A percentile compares a stretch with the other conserved stretches of the same genome.
Evolutionary conservation across 1,284 basidiomycete species (phyloP).

Genomic region (Pseudozyma sp.): DNA sequence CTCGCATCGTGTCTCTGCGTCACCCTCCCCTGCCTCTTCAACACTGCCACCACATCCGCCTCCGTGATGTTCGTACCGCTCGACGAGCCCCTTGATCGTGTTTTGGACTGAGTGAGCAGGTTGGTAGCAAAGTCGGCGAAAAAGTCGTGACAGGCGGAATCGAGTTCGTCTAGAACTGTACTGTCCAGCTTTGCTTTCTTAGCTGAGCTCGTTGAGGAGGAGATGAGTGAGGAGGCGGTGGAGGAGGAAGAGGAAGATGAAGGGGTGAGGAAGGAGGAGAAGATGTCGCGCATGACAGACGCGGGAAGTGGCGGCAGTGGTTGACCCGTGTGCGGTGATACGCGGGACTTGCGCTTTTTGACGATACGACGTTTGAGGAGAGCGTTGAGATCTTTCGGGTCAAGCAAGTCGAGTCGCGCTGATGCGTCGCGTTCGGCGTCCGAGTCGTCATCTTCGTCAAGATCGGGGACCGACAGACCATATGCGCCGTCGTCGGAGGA

Average conservation of each 20-base stretch:
- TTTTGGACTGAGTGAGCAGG: slow-evolving; percentile 24
- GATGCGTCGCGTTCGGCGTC: slow-evolving; percentile 20
- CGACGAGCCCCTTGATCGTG: slow-evolving; percentile 2
- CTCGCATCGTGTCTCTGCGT: slow-evolving; percentile 34
- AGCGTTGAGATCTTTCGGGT: slow-evolving; percentile 42
- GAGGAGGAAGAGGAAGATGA: slow-evolving; percentile 5
- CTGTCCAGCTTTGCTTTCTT: slow-evolving; percentile 36
- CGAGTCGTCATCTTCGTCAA: slow-evolving; percentile 25
- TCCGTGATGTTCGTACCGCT: slow-evolving; percentile 29
- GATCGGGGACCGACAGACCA: slow-evolving; percentile 19
- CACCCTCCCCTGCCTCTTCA: slow-evolving; percentile 46
- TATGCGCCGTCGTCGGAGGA: slow-evolving; percentile 41
- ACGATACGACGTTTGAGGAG: slow-evolving; percentile 47
- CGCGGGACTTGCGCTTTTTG: slow-evolving; percentile 42
- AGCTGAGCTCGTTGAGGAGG: neutral
- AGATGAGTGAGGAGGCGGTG: slow-evolving; percentile 12
- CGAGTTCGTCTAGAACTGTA: slow-evolving; percentile 40
- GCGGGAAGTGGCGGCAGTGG: slow-evolving; percentile 36
- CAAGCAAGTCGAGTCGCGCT: slow-evolving; percentile 27
- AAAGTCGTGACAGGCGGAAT: slow-evolving; percentile 37
- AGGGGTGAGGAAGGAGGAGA: slow-evolving; percentile 39
- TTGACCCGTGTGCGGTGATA: slow-evolving; percentile 30
- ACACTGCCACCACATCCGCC: slow-evolving; percentile 34
- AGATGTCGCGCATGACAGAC: slow-evolving; percentile 42
- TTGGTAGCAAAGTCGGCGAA: slow-evolving; percentile 36